These are phyloP conservation scores for Colletotrichum sojae DNA, from an alignment of 2,329 filamentous ascomycete species.

Conservation along the genomic window DNA sequence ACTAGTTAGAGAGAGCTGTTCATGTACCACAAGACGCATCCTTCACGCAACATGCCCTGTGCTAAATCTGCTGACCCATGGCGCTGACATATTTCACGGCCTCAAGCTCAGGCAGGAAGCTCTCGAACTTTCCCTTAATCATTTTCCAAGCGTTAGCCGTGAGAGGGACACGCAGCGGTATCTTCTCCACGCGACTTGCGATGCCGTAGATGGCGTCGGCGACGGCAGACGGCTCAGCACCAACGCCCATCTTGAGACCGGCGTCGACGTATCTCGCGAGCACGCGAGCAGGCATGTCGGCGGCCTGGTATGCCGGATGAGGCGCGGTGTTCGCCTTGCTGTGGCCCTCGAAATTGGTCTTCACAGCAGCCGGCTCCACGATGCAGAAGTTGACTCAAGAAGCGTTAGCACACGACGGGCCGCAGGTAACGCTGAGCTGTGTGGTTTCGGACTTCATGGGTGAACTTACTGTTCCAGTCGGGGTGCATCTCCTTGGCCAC, in stretches of 20 bases:
- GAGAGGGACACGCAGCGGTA: conserved; percentile 59
- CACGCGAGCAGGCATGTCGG: conserved; percentile 52
- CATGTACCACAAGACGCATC: no score
- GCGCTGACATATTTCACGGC: conserved; percentile 52
- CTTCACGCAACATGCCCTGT: no score
- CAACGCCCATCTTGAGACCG: conserved; percentile 18
- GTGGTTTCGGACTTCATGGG: neutral
- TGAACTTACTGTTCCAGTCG: conserved; percentile 43
- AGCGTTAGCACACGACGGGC: neutral
- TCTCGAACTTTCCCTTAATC: conserved; percentile 50
- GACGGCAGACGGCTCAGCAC: conserved; percentile 51
- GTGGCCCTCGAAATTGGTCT: conserved; percentile 51
- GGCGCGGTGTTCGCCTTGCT: conserved; percentile 42
- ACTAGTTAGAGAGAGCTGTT: no score
- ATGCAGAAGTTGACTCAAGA: conserved; percentile 51
- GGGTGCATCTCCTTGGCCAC: conserved; percentile 43
- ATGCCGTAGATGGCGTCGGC: conserved; percentile 54
- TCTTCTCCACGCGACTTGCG: conserved; percentile 49
- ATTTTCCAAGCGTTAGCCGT: conserved; percentile 55
- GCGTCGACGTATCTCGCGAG: conserved; percentile 32
- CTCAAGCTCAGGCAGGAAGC: conserved; percentile 49
- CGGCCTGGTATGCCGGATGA: conserved; percentile 55
- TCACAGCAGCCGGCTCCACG: conserved; percentile 58
- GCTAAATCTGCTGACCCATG: conserved; percentile 1
- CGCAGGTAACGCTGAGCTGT: no score